Percentiles rank a stretch among this genome's conserved stretches.
Evolutionary conservation across 2,329 filamentous ascomycete species (phyloP).

Genomic region (Penicillium sp.): DNA sequence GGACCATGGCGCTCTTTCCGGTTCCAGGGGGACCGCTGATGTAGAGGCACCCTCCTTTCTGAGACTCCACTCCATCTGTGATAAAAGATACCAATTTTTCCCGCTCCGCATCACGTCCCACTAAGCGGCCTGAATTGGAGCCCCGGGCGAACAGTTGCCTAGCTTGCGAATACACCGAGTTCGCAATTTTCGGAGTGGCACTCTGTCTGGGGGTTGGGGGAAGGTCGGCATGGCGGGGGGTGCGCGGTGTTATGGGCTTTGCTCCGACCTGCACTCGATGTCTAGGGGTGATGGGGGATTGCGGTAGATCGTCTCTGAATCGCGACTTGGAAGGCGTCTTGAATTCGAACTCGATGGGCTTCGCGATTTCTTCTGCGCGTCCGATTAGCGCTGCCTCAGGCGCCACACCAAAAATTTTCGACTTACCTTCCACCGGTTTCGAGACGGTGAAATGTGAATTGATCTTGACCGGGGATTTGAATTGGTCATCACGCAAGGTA

Average conservation of each 20-base stretch:
- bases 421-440: constrained; percentile 33
- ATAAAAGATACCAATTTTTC: constrained; percentile 63
- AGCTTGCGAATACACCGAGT: constrained; percentile 77
- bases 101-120: constrained; percentile 65
- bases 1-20: constrained; percentile 89
- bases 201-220: constrained; percentile 50
- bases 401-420: not conserved
- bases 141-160: constrained; percentile 79
- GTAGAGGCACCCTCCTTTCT: constrained; percentile 73
- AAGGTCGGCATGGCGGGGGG: constrained; percentile 43
- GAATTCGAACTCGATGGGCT: constrained; percentile 32
- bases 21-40: constrained; percentile 93
- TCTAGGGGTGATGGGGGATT: constrained; percentile 66
- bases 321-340: constrained; percentile 49
- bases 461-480: constrained; percentile 41
- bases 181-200: constrained; percentile 54
- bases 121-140: constrained; percentile 61
- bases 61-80: constrained; percentile 50
- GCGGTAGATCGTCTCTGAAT: constrained; percentile 65
- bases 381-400: not conserved
- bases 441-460: constrained; percentile 38
- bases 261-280: constrained; percentile 72
- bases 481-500: constrained; percentile 35
- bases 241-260: constrained; percentile 66
- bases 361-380: constrained; percentile 38